These are phyloP conservation scores for Austroboletus eburneus DNA, from an alignment of 768 basidiomycete genomes.

Conservation along the genomic window DNA sequence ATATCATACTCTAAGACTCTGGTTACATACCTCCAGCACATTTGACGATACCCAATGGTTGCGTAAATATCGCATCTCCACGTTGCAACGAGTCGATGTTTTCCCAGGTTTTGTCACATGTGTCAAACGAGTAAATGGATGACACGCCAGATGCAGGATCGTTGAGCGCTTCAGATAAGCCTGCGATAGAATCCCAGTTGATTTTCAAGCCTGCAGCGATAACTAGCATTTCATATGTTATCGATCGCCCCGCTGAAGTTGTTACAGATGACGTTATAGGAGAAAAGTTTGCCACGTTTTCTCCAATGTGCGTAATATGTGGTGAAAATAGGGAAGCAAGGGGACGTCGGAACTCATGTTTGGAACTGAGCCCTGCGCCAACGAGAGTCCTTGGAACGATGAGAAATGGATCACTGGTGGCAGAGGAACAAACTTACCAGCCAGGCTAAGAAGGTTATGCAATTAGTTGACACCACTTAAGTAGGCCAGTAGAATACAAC, in stretches of 20 bases:
- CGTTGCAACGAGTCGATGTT: slow-evolving; percentile 71
- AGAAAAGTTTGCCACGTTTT: slow-evolving; percentile 69
- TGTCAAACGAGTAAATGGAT: slow-evolving; percentile 87
- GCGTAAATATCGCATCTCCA: slow-evolving; percentile 91
- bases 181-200: slow-evolving; percentile 74
- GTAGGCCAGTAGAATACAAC: slow-evolving; percentile 2
- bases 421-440: slow-evolving; percentile 53
- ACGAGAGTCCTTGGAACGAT: slow-evolving; percentile 72
- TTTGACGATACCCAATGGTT: slow-evolving; percentile 89
- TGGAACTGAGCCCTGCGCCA: slow-evolving; percentile 77
- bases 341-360: slow-evolving; percentile 62
- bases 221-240: slow-evolving; percentile 82
- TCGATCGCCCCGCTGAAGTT: slow-evolving; percentile 61
- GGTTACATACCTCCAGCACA: slow-evolving; percentile 73
- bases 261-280: slow-evolving; percentile 72
- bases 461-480: slow-evolving; percentile 4
- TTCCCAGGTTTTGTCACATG: slow-evolving; percentile 85
- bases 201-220: slow-evolving; percentile 87
- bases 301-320: slow-evolving; percentile 66
- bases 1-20: not conserved
- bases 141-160: slow-evolving; percentile 79
- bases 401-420: not conserved
- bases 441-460: slow-evolving; percentile 59
- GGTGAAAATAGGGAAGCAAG: slow-evolving; percentile 69
- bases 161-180: slow-evolving; percentile 71